Percentiles rank a stretch among this genome's conserved stretches.
Conservation (phyloP, 2,329 filamentous ascomycete species). For the Alternaria sp. region DNA sequence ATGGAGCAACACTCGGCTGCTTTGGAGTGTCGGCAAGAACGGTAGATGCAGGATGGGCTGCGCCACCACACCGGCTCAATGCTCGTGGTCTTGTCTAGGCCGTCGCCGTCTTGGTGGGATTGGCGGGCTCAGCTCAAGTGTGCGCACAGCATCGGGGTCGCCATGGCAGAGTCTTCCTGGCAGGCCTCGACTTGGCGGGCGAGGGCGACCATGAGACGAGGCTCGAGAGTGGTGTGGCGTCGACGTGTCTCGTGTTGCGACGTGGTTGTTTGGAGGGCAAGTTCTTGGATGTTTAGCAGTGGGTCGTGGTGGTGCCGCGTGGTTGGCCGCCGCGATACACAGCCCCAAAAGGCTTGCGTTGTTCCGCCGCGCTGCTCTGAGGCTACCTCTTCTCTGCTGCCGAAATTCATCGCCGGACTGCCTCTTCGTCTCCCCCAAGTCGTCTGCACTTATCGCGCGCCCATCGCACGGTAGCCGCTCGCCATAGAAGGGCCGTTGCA, state of each 20-base stretch:
- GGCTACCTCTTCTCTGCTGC: slow-evolving; percentile 1
- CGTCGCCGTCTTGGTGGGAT: slow-evolving; percentile 7
- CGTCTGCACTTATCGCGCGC: background rate
- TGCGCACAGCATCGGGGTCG: background rate
- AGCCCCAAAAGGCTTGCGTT: slow-evolving; percentile 19
- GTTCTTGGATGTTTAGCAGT: slow-evolving; percentile 10
- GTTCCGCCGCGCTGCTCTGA: slow-evolving; percentile 7
- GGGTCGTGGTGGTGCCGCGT: slow-evolving; percentile 12
- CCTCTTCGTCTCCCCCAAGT: background rate
- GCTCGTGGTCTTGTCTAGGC: slow-evolving; percentile 12
- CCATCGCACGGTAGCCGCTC: background rate
- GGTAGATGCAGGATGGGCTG: slow-evolving; percentile 7
- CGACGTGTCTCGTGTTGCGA: slow-evolving; percentile 11
- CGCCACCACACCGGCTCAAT: slow-evolving; percentile 18
- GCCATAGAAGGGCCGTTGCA: background rate
- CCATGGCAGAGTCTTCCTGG: slow-evolving; percentile 10
- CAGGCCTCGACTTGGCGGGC: background rate
- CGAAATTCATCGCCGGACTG: background rate
- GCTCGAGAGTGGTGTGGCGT: slow-evolving; percentile 7
- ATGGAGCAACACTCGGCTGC: slow-evolving; percentile 4
- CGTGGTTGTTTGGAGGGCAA: slow-evolving; percentile 4
- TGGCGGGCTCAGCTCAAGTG: slow-evolving; percentile 10
- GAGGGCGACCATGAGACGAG: background rate
- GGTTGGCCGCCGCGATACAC: slow-evolving; percentile 13
- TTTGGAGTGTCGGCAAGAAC: background rate